Base-by-base conservation (phyloP, 2,329 filamentous ascomycete genomes). In the Berkeleyomyces rouxiae region DNA sequence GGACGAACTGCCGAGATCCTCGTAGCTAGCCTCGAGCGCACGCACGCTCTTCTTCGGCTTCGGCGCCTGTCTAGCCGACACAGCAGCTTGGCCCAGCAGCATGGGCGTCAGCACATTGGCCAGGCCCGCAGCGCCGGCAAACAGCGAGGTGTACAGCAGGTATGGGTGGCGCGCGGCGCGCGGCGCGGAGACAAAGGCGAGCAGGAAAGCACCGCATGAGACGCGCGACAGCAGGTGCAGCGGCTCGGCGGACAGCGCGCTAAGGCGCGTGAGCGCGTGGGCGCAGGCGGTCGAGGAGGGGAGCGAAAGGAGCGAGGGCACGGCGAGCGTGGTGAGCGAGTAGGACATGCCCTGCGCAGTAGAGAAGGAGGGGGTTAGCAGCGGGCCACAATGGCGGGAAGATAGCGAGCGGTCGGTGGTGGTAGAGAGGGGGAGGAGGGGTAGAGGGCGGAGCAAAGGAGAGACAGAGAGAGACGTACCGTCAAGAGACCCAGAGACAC, bases 401-500 rank as follows among this genome's bases (percentile, higher is more conserved):
- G 9, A 39, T 49, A n/a, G 9, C 7, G 16, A 23, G 23, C 23
- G 23, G 23, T 23, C 23, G 23, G 23, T 23, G 23, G 16, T 11
- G 42, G n/a, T 23, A 9, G 7, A n/a, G 13, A 42, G 31, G 7
- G 13, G 3, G 40, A 4, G 31, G 39, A 16, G 7, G 2, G 58
- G 44, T 43, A 31, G 10, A 44, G 58, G 42, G 58, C 23, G n/a
- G 31, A 10, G 31, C 7, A 7, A 7, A 9, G 33, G 4, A 33
- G 23, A 13, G 58, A 13, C 9, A 10, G 7, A 47, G 40, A 39
- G 42, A 23, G 65, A 78, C 86, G 70, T 82, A 95, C 90, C 65
- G 90, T 96, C 73, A 95, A 76, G 63, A 96, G 80, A 66, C 92
- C 92, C 64, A 96, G 80, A 69, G 87, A 92, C 67, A 95, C 82